These are phyloP conservation scores for Kernera saxatilis DNA, from an alignment of 345 rosid species.

Conservation along the genomic window DNA sequence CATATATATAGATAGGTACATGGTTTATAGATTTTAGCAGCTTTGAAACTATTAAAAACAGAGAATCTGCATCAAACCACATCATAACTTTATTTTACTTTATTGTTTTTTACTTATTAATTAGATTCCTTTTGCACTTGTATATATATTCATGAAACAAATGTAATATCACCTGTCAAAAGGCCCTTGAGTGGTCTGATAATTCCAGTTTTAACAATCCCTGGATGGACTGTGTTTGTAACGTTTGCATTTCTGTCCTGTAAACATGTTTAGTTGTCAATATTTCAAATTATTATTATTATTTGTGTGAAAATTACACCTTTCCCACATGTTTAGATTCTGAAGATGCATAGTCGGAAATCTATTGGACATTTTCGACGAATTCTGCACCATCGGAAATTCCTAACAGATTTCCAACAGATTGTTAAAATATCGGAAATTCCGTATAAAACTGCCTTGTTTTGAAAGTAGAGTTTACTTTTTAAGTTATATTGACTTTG, in stretches of 20 bases:
- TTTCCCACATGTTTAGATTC: too few relatives aligned
- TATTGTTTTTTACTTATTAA: neutral
- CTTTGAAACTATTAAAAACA: conserved; percentile 85
- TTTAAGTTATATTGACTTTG: too few relatives aligned
- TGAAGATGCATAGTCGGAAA: too few relatives aligned
- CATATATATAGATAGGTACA: neutral
- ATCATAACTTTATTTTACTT: neutral
- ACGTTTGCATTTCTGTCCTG: conserved; percentile 82
- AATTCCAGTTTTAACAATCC: conserved; percentile 89
- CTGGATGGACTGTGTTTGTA: conserved; percentile 90
- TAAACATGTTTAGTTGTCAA: neutral
- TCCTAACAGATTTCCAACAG: too few relatives aligned
- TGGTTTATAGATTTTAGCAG: conserved; percentile 70
- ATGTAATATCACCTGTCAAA: conserved; percentile 55
- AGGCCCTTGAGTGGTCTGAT: conserved; percentile 77
- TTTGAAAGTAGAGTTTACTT: too few relatives aligned
- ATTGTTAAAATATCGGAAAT: too few relatives aligned
- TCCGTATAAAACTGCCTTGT: too few relatives aligned
- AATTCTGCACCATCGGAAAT: too few relatives aligned
- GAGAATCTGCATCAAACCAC: conserved; percentile 63
- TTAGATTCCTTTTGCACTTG: neutral
- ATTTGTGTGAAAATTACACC: too few relatives aligned
- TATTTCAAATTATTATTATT: neutral
- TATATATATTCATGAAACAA: neutral
- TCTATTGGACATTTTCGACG: too few relatives aligned